These are phyloP conservation scores for Leucogyrophana mollusca DNA, from an alignment of 768 basidiomycete species.

Conservation along the genomic window DNA sequence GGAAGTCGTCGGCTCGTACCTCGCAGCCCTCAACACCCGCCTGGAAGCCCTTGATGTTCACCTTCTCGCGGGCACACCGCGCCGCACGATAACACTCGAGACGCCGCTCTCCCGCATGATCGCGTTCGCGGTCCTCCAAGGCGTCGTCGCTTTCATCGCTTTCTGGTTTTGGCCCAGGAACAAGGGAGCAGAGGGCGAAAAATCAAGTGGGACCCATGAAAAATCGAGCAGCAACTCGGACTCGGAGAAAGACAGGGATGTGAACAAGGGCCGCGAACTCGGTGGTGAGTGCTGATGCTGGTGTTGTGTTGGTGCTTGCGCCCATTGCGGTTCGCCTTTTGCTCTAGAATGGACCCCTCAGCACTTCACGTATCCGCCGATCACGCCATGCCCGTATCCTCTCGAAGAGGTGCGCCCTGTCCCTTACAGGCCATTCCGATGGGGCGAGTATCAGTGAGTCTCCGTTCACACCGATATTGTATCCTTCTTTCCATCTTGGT, in stretches of 20 bases:
- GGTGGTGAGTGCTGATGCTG: slow-evolving; percentile 15
- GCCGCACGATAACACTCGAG: no score
- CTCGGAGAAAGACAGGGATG: neutral
- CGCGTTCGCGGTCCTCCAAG: no score
- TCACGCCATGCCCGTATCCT: slow-evolving; percentile 38
- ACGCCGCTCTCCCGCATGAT: no score
- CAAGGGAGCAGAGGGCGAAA: no score
- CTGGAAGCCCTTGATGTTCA: no score
- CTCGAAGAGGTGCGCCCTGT: slow-evolving; percentile 51
- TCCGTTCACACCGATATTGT: neutral
- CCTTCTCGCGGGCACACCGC: no score
- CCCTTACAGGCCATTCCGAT: slow-evolving; percentile 64
- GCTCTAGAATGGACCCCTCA: slow-evolving; percentile 52
- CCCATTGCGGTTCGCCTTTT: neutral
- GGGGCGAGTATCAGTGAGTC: slow-evolving; percentile 61
- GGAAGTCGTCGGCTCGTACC: no score
- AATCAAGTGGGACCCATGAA: no score
- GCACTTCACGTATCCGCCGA: slow-evolving; percentile 48
- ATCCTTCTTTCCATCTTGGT: neutral
- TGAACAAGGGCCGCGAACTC: slow-evolving; percentile 20
- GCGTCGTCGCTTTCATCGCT: no score
- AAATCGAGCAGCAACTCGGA: neutral
- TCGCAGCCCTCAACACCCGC: no score
- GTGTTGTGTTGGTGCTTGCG: neutral
- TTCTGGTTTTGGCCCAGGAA: no score